phyloP scores from a whole-genome alignment of 192 early-diverging fungal species.

The Rhizoclosmatium sp. region DNA sequence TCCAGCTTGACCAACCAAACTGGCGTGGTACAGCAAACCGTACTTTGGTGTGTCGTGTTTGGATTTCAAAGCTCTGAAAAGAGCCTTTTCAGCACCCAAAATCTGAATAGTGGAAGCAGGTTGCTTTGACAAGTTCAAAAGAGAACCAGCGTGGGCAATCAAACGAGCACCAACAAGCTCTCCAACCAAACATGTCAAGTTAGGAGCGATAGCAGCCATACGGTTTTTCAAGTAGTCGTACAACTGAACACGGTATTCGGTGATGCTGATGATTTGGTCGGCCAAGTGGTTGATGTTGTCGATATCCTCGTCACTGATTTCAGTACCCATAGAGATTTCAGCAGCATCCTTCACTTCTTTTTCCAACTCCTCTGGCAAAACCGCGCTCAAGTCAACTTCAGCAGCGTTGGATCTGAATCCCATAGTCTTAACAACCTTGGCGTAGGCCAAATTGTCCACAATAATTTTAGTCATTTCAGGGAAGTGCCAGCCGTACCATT shows the following conservation, averaged over 20 bases:
- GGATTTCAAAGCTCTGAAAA: slow-evolving; percentile 97
- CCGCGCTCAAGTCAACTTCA: slow-evolving; percentile 76
- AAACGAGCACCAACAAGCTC: slow-evolving; percentile 97
- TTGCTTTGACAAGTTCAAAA: slow-evolving; percentile 96
- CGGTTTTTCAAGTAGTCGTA: slow-evolving; percentile 98
- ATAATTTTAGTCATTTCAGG: slow-evolving; percentile 98
- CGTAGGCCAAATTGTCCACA: slow-evolving; percentile 94
- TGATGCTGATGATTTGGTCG: slow-evolving; percentile 95
- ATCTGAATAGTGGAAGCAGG: slow-evolving; percentile 98
- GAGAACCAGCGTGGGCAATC: slow-evolving; percentile 95
- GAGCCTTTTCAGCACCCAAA: slow-evolving; percentile 97
- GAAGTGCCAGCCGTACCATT: slow-evolving; percentile 99
- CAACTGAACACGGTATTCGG: slow-evolving; percentile 93
- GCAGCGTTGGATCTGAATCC: slow-evolving; percentile 89
- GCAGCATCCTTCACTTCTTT: slow-evolving; percentile 94
- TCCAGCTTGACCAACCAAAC: slow-evolving; percentile 92
- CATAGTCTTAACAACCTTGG: slow-evolving; percentile 88
- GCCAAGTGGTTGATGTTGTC: slow-evolving; percentile 93
- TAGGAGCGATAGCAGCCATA: slow-evolving; percentile 75
- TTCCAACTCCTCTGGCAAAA: slow-evolving; percentile 93
- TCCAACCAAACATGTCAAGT: slow-evolving; percentile 87
- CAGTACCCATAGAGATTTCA: slow-evolving; percentile 99
- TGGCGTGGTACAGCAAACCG: slow-evolving; percentile 96
- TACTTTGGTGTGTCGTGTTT: slow-evolving; percentile 98
- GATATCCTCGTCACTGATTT: slow-evolving; percentile 96